Conservation (phyloP, 768 basidiomycete genomes). For the Leccinum sublutescens region DNA sequence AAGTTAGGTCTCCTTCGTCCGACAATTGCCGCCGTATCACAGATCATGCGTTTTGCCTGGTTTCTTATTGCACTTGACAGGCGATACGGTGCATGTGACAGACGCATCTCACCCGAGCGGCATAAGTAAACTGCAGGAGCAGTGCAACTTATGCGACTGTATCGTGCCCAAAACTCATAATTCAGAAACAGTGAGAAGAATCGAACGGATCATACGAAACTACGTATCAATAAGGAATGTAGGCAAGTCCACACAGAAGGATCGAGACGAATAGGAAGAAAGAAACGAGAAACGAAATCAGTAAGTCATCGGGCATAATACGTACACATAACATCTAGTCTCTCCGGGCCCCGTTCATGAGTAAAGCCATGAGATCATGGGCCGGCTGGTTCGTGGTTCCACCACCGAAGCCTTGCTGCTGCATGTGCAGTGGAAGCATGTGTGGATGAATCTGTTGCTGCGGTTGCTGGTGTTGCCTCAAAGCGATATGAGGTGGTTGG, state of each 20-base stretch:
- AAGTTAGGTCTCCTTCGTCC: constrained; percentile 10
- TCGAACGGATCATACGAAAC: constrained; percentile 27
- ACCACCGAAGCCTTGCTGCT: constrained; percentile 52
- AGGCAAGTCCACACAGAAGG: constrained; percentile 25
- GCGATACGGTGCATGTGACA: constrained; percentile 11
- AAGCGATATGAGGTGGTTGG: constrained; percentile 29
- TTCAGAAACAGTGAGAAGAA: constrained; percentile 25
- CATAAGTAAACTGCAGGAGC: neutral
- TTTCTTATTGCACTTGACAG: constrained; percentile 11
- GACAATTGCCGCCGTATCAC: constrained; percentile 21
- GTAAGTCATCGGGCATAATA: constrained; percentile 10
- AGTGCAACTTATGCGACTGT: neutral
- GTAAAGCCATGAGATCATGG: constrained; percentile 79
- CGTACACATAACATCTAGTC: constrained; percentile 41
- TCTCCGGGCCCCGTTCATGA: constrained; percentile 70
- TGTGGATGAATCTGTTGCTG: constrained; percentile 58
- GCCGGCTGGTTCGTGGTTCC: constrained; percentile 53
- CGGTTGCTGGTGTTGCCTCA: constrained; percentile 35
- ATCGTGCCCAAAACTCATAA: constrained; percentile 20
- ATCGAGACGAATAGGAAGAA: constrained; percentile 8
- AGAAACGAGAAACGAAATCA: constrained; percentile 15
- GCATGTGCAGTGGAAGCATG: constrained; percentile 55
- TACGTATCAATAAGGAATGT: constrained; percentile 33
- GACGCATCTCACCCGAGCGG: constrained; percentile 7
- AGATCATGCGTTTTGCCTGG: neutral